phyloP scores from a whole-genome alignment of 371 early-diverging fungal genomes.

The Mortierella sp. region DNA sequence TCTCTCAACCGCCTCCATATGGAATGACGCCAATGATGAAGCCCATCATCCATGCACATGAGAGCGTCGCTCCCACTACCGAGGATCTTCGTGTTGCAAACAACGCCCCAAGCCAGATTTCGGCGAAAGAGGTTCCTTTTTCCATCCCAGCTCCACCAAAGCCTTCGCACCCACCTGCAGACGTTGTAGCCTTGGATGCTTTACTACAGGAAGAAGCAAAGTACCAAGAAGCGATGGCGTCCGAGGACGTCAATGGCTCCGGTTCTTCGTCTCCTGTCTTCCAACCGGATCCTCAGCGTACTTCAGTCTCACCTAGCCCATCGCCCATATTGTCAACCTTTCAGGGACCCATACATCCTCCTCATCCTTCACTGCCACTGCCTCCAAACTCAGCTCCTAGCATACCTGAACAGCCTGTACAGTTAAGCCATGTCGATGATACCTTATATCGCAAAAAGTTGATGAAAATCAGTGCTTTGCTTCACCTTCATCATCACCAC shows the following conservation, averaged over 20 bases:
- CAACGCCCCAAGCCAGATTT: background rate
- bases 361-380: background rate
- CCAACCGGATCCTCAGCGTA: background rate
- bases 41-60: background rate
- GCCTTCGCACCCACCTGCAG: background rate
- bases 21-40: background rate
- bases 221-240: constrained; percentile 26
- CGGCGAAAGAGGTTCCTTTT: background rate
- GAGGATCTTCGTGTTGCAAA: background rate
- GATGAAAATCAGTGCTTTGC: background rate
- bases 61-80: background rate
- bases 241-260: constrained; percentile 42
- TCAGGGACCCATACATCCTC: background rate
- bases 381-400: background rate
- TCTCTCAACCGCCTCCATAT: constrained; percentile 8
- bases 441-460: background rate
- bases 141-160: background rate
- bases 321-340: background rate
- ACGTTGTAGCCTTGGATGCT: background rate
- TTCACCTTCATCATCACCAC: constrained; percentile 26
- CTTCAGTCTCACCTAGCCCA: background rate
- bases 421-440: no score
- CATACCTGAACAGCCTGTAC: background rate
- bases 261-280: constrained; percentile 23
- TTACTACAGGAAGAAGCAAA: constrained; percentile 30